Base-by-base conservation (phyloP, 441 rosid species). In the Arabidopsis hybrid region DNA sequence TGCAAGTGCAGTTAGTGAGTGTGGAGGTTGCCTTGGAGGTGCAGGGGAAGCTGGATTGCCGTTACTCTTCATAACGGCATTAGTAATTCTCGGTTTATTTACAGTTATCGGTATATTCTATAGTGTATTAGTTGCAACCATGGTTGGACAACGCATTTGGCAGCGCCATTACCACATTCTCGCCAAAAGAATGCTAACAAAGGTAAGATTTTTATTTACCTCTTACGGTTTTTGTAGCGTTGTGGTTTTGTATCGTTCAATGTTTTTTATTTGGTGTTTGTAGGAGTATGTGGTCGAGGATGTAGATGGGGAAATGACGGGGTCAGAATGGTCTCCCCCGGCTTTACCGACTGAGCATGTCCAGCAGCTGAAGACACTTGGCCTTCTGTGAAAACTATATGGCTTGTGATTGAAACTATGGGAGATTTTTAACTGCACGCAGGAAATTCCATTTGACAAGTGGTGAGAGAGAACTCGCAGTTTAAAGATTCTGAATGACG, bases 91-190 rank as follows among this genome's bases (percentile, higher is more conserved):
- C 35, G 99, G 95, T 71, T 85, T 96, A 43, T 96, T 96, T 81
- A 96, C 99, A 2, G 90, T 96, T 67, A 86, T 96, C 21, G 99
- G 98, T 70, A 89, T 96, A 82, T 96, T 93, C 83, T 96, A 96
- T 79, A 96, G 98, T 38, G 97, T 91, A 52, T 84, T 96, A 81
- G 97, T 96, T 61, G 98, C 99, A 64, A 96, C 99, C 32, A 96
- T 96, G 99, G 99, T 96, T 62, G 98, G 98, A 53, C 99, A 96
- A 70, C 86, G 99, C 62, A 93, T 93, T 73, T 96, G 99, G 99
- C 99, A 96, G 82, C 86, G 97, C 36, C 99, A 93, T 58, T 96
- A 96, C 82, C 99, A 96, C 85, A 96, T 96, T 72, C 96, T 96
- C 26, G 99, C 97, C 9, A 96, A 96, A 85, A 82, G 98, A 83